Conservation (phyloP, 192 early-diverging fungal species). For the Linnemannia hyalina region DNA sequence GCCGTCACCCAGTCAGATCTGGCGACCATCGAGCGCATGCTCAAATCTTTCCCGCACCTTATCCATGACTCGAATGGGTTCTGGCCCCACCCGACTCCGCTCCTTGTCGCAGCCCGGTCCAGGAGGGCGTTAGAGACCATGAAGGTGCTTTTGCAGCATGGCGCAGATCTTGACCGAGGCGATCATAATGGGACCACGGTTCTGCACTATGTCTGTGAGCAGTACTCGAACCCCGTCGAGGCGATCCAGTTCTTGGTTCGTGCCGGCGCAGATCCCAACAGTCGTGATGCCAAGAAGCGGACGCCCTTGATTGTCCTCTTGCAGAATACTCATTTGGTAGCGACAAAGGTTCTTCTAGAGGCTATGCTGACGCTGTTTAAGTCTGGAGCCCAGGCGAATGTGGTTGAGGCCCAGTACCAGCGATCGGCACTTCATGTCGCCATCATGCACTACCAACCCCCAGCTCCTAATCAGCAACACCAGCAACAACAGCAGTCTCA, state of each 20-base stretch:
- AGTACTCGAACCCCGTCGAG: conserved; percentile 34
- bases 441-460: conserved; percentile 34
- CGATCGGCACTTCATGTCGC: conserved; percentile 44
- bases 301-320: conserved; percentile 47
- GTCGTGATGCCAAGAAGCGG: conserved; percentile 51
- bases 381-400: conserved; percentile 34
- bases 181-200: conserved; percentile 54
- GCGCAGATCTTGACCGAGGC: conserved; percentile 42
- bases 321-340: conserved; percentile 22
- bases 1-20: conserved; percentile 41
- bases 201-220: conserved; percentile 50
- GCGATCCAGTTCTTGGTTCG: conserved; percentile 35
- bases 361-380: conserved; percentile 39
- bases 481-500: not conserved
- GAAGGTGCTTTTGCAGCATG: conserved; percentile 19
- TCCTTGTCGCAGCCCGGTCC: conserved; percentile 45
- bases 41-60: conserved; percentile 29
- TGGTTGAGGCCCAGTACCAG: conserved; percentile 22
- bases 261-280: conserved; percentile 43
- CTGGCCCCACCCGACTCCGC: conserved; percentile 50
- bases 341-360: conserved; percentile 41
- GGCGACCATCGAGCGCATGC: conserved; percentile 37
- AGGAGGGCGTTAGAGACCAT: conserved; percentile 36
- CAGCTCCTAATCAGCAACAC: conserved; percentile 3
- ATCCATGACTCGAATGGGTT: conserved; percentile 49